Evolutionary conservation across 2,329 filamentous ascomycete species (phyloP).

Genomic region (Fusarium abutilonis): DNA sequence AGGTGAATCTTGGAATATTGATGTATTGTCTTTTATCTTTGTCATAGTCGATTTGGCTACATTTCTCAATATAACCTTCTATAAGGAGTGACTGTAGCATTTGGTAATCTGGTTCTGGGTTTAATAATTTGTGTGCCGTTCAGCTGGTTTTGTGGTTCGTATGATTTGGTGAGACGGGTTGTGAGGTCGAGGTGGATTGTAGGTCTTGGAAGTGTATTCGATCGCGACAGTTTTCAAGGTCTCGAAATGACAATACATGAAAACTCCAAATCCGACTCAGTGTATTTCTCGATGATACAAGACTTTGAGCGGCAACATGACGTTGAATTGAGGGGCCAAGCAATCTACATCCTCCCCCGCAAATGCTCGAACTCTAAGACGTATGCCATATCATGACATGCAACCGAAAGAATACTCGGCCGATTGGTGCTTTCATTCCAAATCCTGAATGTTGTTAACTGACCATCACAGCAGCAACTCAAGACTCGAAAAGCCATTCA

Average conservation of each 20-base stretch:
- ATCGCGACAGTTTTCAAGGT: slow-evolving; percentile 2
- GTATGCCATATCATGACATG: not conserved
- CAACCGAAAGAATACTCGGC: not conserved
- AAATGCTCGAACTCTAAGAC: not conserved
- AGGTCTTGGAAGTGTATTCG: slow-evolving; percentile 2
- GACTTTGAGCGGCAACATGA: slow-evolving; percentile 2
- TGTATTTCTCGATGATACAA: slow-evolving; percentile 14
- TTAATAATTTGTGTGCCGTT: not conserved
- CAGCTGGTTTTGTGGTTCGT: not conserved
- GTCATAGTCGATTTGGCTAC: too few species aligned
- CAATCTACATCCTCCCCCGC: not conserved
- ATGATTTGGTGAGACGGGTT: slow-evolving; percentile 23
- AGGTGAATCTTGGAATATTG: too few species aligned
- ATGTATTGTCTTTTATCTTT: too few species aligned
- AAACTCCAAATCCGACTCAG: slow-evolving; percentile 1
- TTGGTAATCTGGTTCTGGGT: too few species aligned
- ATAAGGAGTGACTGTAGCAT: too few species aligned
- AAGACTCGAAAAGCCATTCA: not conserved
- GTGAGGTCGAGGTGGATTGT: not conserved
- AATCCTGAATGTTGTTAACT: not conserved
- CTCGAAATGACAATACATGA: slow-evolving; percentile 4
- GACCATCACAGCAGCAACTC: too few species aligned
- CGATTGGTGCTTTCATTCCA: not conserved
- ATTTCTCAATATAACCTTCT: too few species aligned
- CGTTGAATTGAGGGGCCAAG: not conserved